A percentile compares a stretch with the other conserved stretches of the same genome.
phyloP scores from a whole-genome alignment of 345 rosid genomes.

The Populus pruinosa region DNA sequence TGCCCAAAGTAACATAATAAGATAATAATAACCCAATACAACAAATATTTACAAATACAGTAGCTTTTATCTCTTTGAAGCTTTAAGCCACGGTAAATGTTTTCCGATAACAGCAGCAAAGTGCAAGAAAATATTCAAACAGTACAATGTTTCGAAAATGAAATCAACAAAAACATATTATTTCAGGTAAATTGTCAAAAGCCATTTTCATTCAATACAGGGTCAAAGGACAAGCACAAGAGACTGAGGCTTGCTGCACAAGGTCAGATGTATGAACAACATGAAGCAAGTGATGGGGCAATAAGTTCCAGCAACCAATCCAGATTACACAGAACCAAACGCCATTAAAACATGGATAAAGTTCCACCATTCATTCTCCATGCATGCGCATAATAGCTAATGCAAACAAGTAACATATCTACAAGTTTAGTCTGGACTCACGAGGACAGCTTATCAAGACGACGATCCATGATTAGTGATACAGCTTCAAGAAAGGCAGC shows the following conservation, averaged over 20 bases:
- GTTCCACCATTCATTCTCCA: not conserved
- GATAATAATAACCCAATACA: not conserved
- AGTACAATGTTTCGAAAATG: not conserved
- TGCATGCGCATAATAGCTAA: not conserved
- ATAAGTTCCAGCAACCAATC: slow-evolving; percentile 12
- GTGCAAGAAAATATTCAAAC: not conserved
- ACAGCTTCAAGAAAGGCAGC: slow-evolving; percentile 48
- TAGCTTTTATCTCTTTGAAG: too few relatives aligned
- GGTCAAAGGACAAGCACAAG: not conserved
- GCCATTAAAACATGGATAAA: not conserved
- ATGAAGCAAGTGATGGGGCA: not conserved
- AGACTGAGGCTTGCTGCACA: not conserved
- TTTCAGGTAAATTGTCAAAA: not conserved
- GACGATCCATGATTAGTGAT: slow-evolving; percentile 51
- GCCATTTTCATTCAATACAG: not conserved
- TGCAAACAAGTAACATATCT: slow-evolving; percentile 12
- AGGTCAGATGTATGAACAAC: slow-evolving; percentile 6
- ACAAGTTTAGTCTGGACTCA: not conserved
- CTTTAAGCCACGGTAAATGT: too few relatives aligned
- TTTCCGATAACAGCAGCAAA: too few relatives aligned
- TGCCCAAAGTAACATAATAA: not conserved
- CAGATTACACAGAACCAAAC: slow-evolving; percentile 3
- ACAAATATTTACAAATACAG: not conserved
- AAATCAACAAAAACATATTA: not conserved
- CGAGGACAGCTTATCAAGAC: slow-evolving; percentile 34